Base-by-base conservation (phyloP, 2,329 filamentous ascomycete species). In the Phyllachora maydis region DNA sequence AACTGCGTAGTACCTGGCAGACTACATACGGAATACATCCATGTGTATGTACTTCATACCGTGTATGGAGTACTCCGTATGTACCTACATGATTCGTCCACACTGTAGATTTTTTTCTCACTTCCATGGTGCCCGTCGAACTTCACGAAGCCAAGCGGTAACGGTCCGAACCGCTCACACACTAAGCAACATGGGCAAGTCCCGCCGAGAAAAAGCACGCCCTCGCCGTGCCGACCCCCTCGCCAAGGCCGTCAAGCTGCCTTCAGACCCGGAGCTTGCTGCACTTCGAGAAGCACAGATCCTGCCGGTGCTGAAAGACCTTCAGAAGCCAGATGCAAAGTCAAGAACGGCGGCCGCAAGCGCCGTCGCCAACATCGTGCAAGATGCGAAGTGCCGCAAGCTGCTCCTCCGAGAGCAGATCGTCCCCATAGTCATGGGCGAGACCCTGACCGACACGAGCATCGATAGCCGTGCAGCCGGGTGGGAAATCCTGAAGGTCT, bases 321-420 rank as follows among this genome's bases (percentile, higher is more conserved):
- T 76, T 19, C 54, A 63, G 36, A 66, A 59, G 36, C 37, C 62
- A 16, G 62, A 72, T 19, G 49, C 61, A 23, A 65, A 63, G 39
- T 56, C 54, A n/a, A 58, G 68, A 26, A 59, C 62, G 5, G 40
- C 59, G 3, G 69, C 69, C 8, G 65, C 69, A 6, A 46, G 48
- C 10, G 66, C 65, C 13, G 56, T 74, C 24, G 55, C 58, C 28
- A 70, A 64, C 43, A 58, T 71, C 24, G 59, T 74, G 23, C 57
- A 67, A 26, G 65, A 75, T 34, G 37, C 54, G 14, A 60, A 53
- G 33, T 71, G 64, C 36, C 57, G 70, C 31, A 74, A 73, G 43
- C 41, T 76, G 26, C 53, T 76, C 12, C 48, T 75, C 29, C 53
- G 68, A 12, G 70, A 76, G 43, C 65, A 72, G 41, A 53, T 76